phyloP scores from a whole-genome alignment of 495 filamentous ascomycete species.

The Symbiotaphrina buchneri region DNA sequence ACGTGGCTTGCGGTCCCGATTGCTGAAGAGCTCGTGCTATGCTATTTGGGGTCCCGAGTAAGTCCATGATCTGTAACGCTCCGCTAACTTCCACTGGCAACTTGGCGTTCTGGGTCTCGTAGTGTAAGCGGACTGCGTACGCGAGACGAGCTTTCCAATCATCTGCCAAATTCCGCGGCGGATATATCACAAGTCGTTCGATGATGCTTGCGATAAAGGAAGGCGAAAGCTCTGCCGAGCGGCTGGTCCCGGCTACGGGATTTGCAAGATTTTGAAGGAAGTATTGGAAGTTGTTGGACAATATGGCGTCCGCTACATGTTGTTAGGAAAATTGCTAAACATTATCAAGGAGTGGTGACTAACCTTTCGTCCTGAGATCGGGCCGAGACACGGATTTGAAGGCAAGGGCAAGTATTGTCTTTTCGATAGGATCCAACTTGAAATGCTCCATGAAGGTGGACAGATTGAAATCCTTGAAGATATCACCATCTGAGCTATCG shows the following conservation, averaged over 20 bases:
- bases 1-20: conserved; percentile 38
- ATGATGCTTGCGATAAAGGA: conserved; percentile 52
- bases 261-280: conserved; percentile 52
- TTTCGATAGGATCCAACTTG: conserved; percentile 67
- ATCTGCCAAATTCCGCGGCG: conserved; percentile 60
- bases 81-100: conserved; percentile 52
- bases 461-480: conserved; percentile 86
- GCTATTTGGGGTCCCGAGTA: conserved; percentile 37
- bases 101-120: conserved; percentile 31
- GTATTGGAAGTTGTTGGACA: conserved; percentile 45
- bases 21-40: conserved; percentile 61
- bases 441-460: conserved; percentile 87
- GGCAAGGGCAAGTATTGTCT: conserved; percentile 71
- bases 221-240: conserved; percentile 21
- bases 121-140: conserved; percentile 44
- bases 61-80: conserved; percentile 47
- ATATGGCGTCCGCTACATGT: conserved; percentile 52
- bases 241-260: conserved; percentile 17
- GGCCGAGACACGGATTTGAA: conserved; percentile 58
- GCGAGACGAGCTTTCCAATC: conserved; percentile 43
- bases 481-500: conserved; percentile 64
- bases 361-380: conserved; percentile 80
- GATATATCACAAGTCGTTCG: conserved; percentile 61
- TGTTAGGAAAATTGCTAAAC: conserved; percentile 7
- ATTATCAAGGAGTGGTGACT: not conserved